Evolutionary conservation across 106 monocot species (phyloP), one percentile per base, ranked within the genome.

Genomic region (Dendrobium chrysotoxum): DNA sequence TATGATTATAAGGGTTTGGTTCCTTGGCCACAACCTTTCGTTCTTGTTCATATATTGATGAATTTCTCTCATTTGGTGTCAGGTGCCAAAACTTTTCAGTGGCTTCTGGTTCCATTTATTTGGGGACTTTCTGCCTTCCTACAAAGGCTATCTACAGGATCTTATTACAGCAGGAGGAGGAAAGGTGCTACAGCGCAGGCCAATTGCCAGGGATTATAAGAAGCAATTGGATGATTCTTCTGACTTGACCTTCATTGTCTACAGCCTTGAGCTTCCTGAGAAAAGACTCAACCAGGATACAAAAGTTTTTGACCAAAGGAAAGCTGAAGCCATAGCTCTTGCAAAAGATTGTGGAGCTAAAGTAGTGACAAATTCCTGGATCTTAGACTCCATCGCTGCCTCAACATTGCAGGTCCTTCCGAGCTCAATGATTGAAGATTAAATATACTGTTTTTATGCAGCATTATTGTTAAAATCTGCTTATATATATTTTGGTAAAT

Each of bases 311-410:
- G 41, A 47, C 39, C 50, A 40, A 4, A 82, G 86, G 86, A 45
- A 61, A 54, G 79, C 66, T 39, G 91, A 91, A 84, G 91, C 98
- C 61, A 44, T 89, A 53, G 64, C 54, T 55, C 80, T 95, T 79
- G 91, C 95, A 79, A 78, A 85, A 79, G 83, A 81, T 55, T 85
- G 83, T 75, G 87, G 98, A 13, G 92, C 89, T n/a, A 87, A 79
- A 83, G 81, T 84, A 46, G 95, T 81, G 53, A 44, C 82, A 40
- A 91, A 87, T 75, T 85, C 86, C 70, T 99, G 98, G 98, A 86
- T 99, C 42, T 68, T 99, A 30, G 88, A 99, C 75, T 93, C 95
- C 26, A 93, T 95, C 79, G 92, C 95, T 77, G 95, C 87, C 31
- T 91, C 89, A 83, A 78, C 83, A 76, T 75, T 90, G 82, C 90